Evolutionary conservation across 495 filamentous ascomycete species (phyloP), one percentile per base, ranked within the genome.

Genomic region (Lichina pygmaea): DNA sequence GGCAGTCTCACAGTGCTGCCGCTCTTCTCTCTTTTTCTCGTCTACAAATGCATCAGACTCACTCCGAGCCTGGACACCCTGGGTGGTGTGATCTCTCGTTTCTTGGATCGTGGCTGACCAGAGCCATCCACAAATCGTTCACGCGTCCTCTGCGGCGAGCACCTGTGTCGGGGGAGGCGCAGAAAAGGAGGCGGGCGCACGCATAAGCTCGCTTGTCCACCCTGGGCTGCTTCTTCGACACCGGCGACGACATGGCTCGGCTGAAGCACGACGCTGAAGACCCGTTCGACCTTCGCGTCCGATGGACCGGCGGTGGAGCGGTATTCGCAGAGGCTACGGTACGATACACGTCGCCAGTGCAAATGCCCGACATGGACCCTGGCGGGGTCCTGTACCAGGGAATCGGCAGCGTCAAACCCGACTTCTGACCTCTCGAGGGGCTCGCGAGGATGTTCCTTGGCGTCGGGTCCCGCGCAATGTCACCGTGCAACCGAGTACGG

Each of bases 171-270:
- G n/a, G n/a, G n/a, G n/a, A n/a, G n/a, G n/a, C n/a, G n/a, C n/a
- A n/a, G 51, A 93, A 93, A 61, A 94, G 86, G 86, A 86, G 86
- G 9, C 84, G 94, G 55, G 73, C 83, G 30, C 86, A 97, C 54
- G 91, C 82, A 66, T 85, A 94, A 62, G 89, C 89, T 5, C 78
- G 89, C 12, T 94, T 85, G 61, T 78, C 75, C 49, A 97, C 95
- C 54, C 61, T 97, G 34, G 68, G 77, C 49, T 78, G 75, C 33
- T 93, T 95, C 73, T 68, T 94, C n/a, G 65, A 70, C 34, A 84
- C 84, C 3, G 83, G 77, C 6, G 68, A 77, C 45, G 71, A 75
- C 47, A 94, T 97, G 55, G 80, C 81, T 63, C 73, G 73, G 51
- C 68, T 97, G 30, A 67, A 75, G 4, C 75, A 81, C 54, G 71